Base-by-base conservation (phyloP, 345 rosid genomes). In the Lepidium aucheri region DNA sequence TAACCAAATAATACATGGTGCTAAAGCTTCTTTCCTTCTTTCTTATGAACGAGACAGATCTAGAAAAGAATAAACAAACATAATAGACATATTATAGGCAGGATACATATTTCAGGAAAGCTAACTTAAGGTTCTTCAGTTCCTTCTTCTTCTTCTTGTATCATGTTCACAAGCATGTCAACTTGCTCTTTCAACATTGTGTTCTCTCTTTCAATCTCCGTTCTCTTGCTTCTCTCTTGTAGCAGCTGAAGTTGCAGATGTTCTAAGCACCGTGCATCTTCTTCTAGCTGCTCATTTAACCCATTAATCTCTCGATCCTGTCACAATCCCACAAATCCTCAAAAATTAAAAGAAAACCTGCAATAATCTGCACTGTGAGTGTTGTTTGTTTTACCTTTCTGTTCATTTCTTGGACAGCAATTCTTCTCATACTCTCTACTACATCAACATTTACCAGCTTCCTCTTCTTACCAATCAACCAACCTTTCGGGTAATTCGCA, bases 371-470 rank as follows among this genome's bases (percentile, higher is more conserved):
- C 41, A 15, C 3, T 36, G 1, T 50, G 24, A 26, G 30, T 50
- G 8, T 6, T 9, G 26, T 6, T 16, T 20, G 6, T 5, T n/a
- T 35, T 60, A 92, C 98, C 98, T 92, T 92, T 82, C 98, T 76
- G 77, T 92, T 92, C 89, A 89, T 92, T 77, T 92, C 96, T 56
- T 87, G 96, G 38, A 92, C 88, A 0, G 98, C 98, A 66, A 92
- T 89, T 79, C 95, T 87, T 35, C 98, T 78, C 98, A 92, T 92
- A 74, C 95, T 87, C 80, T 92, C 98, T 14, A 92, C 98, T 0
- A 92, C 96, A 65, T 92, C 98, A 32, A 92, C 91, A 71, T 89
- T 89, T 17, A 89, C 98, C 26, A 92, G 80, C 77, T 92, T 92
- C 54, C 98, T 81, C 87, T 83, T 92, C 82, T 92, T 92, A 47